Evolutionary conservation across 148 eudicot genomes (phyloP), one percentile per base, ranked within the genome.

Genomic region (Fagopyrum tataricum): DNA sequence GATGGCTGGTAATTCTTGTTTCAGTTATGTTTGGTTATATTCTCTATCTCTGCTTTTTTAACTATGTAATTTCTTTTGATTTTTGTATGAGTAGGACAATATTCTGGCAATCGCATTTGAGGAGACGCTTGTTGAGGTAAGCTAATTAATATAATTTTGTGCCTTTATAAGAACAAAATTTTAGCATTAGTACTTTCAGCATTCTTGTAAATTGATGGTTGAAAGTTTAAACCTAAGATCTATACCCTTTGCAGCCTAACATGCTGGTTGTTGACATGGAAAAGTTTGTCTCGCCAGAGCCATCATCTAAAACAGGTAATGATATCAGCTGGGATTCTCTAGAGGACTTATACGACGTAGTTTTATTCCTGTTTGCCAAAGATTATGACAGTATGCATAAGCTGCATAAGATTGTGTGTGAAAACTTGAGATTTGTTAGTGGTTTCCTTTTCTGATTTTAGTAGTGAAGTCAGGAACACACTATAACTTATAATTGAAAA

Each of bases 191-290:
- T 59, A 59, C 26, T 55, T 55, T 24, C 14, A 24, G 69, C 6
- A 13, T 13, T 64, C 69, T 64, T 64, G 18, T 15, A 1, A 64
- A 64, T 14, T 39, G 20, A 64, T 31, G 14, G 37, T 64, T 37
- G 69, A 37, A 64, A 31, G 37, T 64, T 37, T 18, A 64, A 64
- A 14, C 11, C 43, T 64, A 64, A 5, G 15, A 64, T 62, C 68
- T 14, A 64, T 37, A 21, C 24, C 44, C 15, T 64, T 64, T 64
- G 44, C 69, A 64, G 99, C 99, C 99, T 49, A 95, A 95, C 82
- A 91, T 92, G 97, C 84, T 95, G 80, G 92, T 92, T 69, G 89
- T 88, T 78, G 96, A 95, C 78, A 80, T 95, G 70, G 94, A 88
- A 84, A 95, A 95, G 83, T 87, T 95, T 74, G 92, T 78, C 70